These are phyloP conservation scores for Ilex aquifolium DNA, from an alignment of 257 asterid species.

Conservation along the genomic window DNA sequence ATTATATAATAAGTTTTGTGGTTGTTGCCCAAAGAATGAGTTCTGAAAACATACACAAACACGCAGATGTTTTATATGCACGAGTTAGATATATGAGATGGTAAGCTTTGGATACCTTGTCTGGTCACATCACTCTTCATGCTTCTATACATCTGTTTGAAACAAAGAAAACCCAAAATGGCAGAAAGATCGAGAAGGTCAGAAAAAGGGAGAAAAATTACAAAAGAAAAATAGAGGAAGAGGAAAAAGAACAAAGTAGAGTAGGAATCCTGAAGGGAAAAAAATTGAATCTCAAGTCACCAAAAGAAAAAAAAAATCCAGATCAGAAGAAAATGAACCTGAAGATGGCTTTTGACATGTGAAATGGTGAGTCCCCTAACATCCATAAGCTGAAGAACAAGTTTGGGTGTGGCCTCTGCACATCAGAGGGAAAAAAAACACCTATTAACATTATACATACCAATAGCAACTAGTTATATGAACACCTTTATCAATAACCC, in stretches of 20 bases:
- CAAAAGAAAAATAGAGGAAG: background rate
- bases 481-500: constrained; percentile 22
- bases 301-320: background rate
- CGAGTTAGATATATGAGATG: too few species aligned
- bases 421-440: background rate
- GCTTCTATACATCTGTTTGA: constrained; percentile 78
- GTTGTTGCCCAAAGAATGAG: too few species aligned
- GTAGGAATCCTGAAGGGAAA: too few species aligned
- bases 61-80: too few species aligned
- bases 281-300: background rate
- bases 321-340: constrained; percentile 25
- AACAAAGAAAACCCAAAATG: background rate
- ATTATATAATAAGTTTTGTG: too few species aligned
- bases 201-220: background rate
- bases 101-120: constrained; percentile 33
- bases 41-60: too few species aligned
- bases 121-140: constrained; percentile 53
- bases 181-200: background rate
- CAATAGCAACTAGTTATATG: background rate
- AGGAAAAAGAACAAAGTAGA: background rate
- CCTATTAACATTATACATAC: background rate
- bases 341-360: constrained; percentile 93
- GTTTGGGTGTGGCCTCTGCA: constrained; percentile 84
- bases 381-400: constrained; percentile 77
- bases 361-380: constrained; percentile 84